Base-by-base conservation (phyloP, 768 basidiomycete genomes). In the Leccinum fibrillosum region DNA sequence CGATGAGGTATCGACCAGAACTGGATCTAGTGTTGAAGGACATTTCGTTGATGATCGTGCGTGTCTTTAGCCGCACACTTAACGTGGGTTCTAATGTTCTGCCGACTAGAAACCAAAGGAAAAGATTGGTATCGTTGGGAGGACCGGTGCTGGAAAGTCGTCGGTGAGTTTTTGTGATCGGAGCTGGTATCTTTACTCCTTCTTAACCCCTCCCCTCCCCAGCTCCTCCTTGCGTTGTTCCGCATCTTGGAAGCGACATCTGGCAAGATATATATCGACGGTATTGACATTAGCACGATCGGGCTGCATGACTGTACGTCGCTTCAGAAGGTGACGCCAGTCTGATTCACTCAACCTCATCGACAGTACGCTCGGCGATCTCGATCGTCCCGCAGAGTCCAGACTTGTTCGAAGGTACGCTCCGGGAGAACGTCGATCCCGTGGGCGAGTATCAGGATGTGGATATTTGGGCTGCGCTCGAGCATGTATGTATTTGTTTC, bases 371-470 rank as follows among this genome's bases (percentile, higher is more conserved):
- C 9, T 88, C 87, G 4, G 80, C 80, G 34, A 85, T 95, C 57
- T 89, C 90, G 2, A 95, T 95, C 67, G 92, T 94, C 15, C 92
- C 92, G 2, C 92, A 95, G 71, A 86, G 76, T 60, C 83, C 85
- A 3, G 86, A 87, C 66, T 66, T 88, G 23, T 88, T 87, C 60
- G 85, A 86, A 66, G 89, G 89, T 4, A 86, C 86, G 0, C 72
- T 93, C 13, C 82, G 92, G 55, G 86, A 93, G 63, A 97, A 97
- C 66, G 88, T 97, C 56, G 95, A 97, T 71, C 95, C 94, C 9
- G 81, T 89, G 17, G 88, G 88, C 1, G 76, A 80, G 57, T 75
- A 90, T 59, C 76, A 80, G 17, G 95, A 98, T 71, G 81, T 74
- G 2, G 88, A 92, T 59, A 91, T 98, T 25, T 98, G 96, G 96